Base-by-base conservation (phyloP, 805 yeast species). In the Ogataea trehalophila region DNA sequence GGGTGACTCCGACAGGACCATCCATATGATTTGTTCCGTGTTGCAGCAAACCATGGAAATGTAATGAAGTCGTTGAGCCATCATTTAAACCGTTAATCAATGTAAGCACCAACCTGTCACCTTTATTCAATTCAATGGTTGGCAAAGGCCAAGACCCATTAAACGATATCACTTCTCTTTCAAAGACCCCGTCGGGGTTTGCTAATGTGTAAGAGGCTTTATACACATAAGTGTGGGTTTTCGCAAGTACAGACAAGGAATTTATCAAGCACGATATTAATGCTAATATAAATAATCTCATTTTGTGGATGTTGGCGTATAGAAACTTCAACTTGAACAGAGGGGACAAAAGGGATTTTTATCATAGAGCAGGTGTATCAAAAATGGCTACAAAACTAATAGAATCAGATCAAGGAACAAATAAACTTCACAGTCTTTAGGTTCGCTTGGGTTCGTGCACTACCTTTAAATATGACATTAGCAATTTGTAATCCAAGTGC, bases 11-110 rank as follows among this genome's bases (percentile, higher is more conserved):
- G 59, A 81, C 83, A 2, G 94, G 90, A 13, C 95, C 95, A 63
- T 86, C 95, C 88, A 83, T 83, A 42, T 70, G 72, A 54, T 63
- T 66, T 7, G 81, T 64, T 4, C 84, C 83, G 50, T 76, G 75
- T 69, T 82, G 87, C 64, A 82, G 80, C 57, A 86, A 60, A 5
- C 95, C 95, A 61, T 86, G 95, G 77, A 86, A 84, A 69, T 86
- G 95, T 53, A 86, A 67, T 2, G 90, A 73, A 16, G 94, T 85
- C 55, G 73, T 70, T 11, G 53, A 26, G 31, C 31, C 43, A 48
- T 61, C 56, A 56, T 42, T 54, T 16, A 86, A 72, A 1, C 83
- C 87, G 54, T 86, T 86, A 31, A 76, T 80, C 58, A 86, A 70
- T 57, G 77, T 77, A 16, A 86, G 51, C 51, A 76, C 69, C 4